phyloP scores from a whole-genome alignment of 495 filamentous ascomycete genomes.

The Aspergillus incahuasiensis region DNA sequence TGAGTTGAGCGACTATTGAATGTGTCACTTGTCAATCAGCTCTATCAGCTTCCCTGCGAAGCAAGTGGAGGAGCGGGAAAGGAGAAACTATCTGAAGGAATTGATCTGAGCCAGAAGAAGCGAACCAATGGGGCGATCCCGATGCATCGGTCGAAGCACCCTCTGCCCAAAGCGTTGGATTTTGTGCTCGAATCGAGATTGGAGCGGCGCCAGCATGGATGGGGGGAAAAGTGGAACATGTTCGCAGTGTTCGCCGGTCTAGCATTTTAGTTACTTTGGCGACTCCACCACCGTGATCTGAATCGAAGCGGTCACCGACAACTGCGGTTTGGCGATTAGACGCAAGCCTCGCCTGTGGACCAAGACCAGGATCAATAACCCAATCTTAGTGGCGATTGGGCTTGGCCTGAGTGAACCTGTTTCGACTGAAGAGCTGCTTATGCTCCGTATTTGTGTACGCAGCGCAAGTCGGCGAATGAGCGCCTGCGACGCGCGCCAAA shows the following conservation, averaged over 20 bases:
- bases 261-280: neutral
- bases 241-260: neutral
- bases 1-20: neutral
- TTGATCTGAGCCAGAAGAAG: slow-evolving; percentile 4
- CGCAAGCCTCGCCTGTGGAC: slow-evolving; percentile 17
- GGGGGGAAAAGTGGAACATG: neutral
- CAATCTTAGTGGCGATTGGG: slow-evolving; percentile 19
- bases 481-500: slow-evolving; percentile 20
- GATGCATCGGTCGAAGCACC: slow-evolving; percentile 1
- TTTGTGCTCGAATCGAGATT: neutral
- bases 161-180: slow-evolving; percentile 15
- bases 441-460: neutral
- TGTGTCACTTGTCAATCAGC: neutral
- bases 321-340: slow-evolving; percentile 14
- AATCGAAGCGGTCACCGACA: neutral
- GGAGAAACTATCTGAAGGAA: neutral
- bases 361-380: slow-evolving; percentile 17
- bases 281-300: neutral
- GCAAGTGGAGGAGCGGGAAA: neutral
- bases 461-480: slow-evolving; percentile 15
- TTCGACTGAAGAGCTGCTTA: neutral
- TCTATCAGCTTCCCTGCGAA: neutral
- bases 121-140: slow-evolving; percentile 11
- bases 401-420: neutral
- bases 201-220: neutral